Evolutionary conservation across 441 rosid species (phyloP).

Genomic region (Sinapis alba): DNA sequence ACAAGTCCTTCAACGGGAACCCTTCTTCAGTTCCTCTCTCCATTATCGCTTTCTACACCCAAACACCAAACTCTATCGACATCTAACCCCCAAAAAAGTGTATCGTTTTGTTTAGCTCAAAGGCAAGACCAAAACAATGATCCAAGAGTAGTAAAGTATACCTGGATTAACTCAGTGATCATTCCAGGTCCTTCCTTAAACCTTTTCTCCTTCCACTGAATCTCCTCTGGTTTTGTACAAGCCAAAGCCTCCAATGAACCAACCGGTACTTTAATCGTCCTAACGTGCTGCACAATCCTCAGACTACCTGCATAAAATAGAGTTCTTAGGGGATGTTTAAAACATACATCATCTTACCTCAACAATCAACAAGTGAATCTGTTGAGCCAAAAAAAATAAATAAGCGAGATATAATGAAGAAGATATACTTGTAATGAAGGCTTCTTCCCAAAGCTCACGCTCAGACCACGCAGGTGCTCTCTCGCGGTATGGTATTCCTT

Average conservation of each 20-base stretch:
- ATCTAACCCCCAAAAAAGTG: neutral
- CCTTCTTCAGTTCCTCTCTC: constrained; percentile 58
- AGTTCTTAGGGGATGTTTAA: constrained; percentile 10
- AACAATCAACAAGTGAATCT: neutral
- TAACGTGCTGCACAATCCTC: constrained; percentile 83
- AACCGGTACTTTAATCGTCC: constrained; percentile 61
- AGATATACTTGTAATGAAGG: constrained; percentile 91
- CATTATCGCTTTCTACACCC: constrained; percentile 61
- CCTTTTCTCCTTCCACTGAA: constrained; percentile 75
- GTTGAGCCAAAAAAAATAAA: no score
- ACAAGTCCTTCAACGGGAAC: constrained; percentile 30
- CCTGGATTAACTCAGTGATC: constrained; percentile 74
- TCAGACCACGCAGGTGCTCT: constrained; percentile 85
- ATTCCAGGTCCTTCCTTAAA: constrained; percentile 65
- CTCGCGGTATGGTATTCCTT: constrained; percentile 70
- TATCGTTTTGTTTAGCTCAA: neutral
- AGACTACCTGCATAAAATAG: constrained; percentile 63
- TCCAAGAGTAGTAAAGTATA: constrained; percentile 29
- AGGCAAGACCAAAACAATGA: neutral
- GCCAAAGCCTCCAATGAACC: constrained; percentile 53
- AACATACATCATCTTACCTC: neutral
- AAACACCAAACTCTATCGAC: no score
- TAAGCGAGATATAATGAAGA: no score
- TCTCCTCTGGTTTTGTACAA: constrained; percentile 48
- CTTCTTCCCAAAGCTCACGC: constrained; percentile 75